Percentiles rank a stretch among this genome's conserved stretches.
phyloP scores from a whole-genome alignment of 441 rosid species.

The Erodium moschatum region DNA sequence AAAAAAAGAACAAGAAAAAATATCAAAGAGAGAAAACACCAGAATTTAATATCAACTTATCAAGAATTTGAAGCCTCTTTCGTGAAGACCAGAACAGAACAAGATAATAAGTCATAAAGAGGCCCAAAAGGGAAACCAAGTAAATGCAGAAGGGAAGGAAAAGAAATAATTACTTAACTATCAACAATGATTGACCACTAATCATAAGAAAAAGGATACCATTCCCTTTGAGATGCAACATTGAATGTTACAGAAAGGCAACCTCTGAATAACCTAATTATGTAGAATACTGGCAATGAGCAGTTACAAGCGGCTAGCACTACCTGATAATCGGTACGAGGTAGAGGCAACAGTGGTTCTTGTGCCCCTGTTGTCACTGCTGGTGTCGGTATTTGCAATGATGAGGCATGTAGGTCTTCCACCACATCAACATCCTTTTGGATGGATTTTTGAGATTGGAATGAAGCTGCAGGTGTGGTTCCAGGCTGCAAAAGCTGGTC shows the following conservation, averaged over 20 bases:
- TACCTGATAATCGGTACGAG: conserved; percentile 13
- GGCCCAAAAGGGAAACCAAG: neutral
- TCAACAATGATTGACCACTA: neutral
- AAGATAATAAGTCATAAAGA: conserved; percentile 1
- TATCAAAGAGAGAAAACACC: neutral
- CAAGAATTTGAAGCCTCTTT: neutral
- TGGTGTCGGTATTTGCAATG: conserved; percentile 5
- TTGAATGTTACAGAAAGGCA: neutral
- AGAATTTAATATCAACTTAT: neutral
- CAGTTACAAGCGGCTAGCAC: neutral
- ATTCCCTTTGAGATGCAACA: neutral
- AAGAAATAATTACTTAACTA: neutral
- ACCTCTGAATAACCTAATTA: neutral
- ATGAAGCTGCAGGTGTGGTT: conserved; percentile 7
- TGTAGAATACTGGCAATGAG: neutral
- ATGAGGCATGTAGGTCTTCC: conserved; percentile 13
- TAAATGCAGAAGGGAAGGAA: neutral
- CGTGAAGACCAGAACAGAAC: neutral
- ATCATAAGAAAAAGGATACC: neutral
- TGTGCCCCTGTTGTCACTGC: conserved; percentile 14
- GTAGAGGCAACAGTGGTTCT: conserved; percentile 5
- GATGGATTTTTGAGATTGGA: conserved; percentile 16
- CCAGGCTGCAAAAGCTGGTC: conserved; percentile 17
- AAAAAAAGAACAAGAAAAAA: neutral
- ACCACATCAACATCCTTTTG: conserved; percentile 26